phyloP scores from a whole-genome alignment of 345 rosid genomes.

The Physaria fendleri region DNA sequence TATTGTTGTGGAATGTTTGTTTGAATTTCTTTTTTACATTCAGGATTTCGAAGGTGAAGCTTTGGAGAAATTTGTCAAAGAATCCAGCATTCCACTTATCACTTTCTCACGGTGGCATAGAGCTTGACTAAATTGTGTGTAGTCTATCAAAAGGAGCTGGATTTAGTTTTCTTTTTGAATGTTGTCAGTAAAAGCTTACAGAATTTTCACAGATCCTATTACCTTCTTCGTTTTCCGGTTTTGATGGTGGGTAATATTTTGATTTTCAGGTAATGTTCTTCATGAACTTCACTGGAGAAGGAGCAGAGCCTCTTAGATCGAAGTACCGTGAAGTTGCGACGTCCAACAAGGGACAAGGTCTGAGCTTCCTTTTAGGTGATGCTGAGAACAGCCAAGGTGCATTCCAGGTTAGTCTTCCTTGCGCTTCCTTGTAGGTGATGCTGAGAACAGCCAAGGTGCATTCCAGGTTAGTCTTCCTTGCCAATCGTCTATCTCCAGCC shows the following conservation, averaged over 20 bases:
- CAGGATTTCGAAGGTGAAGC: constrained; percentile 75
- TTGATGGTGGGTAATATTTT: constrained; percentile 14
- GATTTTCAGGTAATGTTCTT: constrained; percentile 76
- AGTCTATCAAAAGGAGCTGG: not conserved
- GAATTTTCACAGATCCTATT: not conserved
- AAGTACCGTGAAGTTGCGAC: constrained; percentile 69
- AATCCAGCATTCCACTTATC: constrained; percentile 62
- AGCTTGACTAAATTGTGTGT: not conserved
- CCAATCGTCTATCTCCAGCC: not conserved
- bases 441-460: constrained; percentile 82
- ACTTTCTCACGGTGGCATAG: too few relatives aligned
- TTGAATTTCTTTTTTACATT: constrained; percentile 18
- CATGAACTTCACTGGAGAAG: constrained; percentile 52
- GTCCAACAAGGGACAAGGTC: constrained; percentile 62
- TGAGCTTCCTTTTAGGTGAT: constrained; percentile 83
- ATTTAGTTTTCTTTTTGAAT: not conserved
- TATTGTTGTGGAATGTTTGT: not conserved
- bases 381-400: constrained; percentile 82
- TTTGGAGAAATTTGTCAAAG: constrained; percentile 74
- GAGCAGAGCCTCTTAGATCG: constrained; percentile 53
- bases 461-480: constrained; percentile 66
- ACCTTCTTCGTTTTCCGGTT: constrained; percentile 7
- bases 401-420: constrained; percentile 63
- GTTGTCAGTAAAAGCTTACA: not conserved
- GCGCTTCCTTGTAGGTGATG: constrained; percentile 85